phyloP scores from a whole-genome alignment of 164 flowering plant genomes.

The Vitis riparia region DNA sequence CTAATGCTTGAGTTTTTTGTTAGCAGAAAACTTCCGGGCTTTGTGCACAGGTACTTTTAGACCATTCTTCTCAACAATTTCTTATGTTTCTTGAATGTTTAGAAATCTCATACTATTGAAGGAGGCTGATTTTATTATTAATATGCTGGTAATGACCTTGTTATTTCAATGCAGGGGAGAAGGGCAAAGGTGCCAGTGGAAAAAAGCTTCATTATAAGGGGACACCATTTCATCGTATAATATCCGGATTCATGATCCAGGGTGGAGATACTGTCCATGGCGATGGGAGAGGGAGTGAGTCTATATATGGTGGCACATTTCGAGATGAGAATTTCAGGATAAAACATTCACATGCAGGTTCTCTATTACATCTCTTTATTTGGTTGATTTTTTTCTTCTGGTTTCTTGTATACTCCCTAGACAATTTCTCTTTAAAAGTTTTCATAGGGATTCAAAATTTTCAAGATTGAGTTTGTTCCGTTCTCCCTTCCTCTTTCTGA shows the following conservation, averaged over 20 bases:
- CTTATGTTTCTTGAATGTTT: constrained; percentile 4
- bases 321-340: constrained; percentile 91
- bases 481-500: background rate
- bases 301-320: constrained; percentile 88
- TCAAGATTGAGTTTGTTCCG: background rate
- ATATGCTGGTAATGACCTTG: constrained; percentile 8
- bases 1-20: constrained; percentile 18
- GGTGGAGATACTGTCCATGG: constrained; percentile 82
- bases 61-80: background rate
- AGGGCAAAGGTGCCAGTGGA: constrained; percentile 67
- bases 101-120: background rate
- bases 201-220: constrained; percentile 83
- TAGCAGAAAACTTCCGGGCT: constrained; percentile 97
- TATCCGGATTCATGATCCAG: constrained; percentile 93
- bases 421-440: background rate
- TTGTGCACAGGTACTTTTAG: constrained; percentile 81
- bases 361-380: background rate
- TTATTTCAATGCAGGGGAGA: constrained; percentile 57
- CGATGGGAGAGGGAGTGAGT: constrained; percentile 76
- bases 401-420: background rate
- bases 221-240: constrained; percentile 87
- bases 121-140: background rate
- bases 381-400: background rate
- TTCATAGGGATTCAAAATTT: no score
- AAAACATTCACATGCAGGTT: constrained; percentile 93